Conservation (phyloP, 2,329 filamentous ascomycete genomes). For the Arthroderma sp. region DNA sequence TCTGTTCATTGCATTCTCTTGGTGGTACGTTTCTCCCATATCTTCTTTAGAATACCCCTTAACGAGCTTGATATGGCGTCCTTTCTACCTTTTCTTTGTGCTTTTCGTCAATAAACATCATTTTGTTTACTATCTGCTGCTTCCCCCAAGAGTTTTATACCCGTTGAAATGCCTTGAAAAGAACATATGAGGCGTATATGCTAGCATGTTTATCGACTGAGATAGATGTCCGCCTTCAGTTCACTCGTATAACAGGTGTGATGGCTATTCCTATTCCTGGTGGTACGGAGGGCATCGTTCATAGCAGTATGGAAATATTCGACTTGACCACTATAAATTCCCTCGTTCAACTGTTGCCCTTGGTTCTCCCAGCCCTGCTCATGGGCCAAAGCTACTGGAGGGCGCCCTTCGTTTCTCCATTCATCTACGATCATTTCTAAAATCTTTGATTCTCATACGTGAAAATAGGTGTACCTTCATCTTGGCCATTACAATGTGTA, state of each 20-base stretch:
- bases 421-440: neutral
- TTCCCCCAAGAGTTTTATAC: neutral
- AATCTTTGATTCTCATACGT: conserved; percentile 23
- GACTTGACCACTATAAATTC: no score
- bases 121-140: neutral
- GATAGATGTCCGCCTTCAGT: neutral
- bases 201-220: neutral
- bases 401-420: neutral
- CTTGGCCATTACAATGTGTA: conserved; percentile 36
- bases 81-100: conserved; percentile 8
- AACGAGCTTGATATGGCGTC: neutral
- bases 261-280: neutral
- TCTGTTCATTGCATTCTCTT: conserved; percentile 35
- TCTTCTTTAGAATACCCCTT: neutral
- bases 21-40: conserved; percentile 30
- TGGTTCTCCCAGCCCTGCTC: neutral
- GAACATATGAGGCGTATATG: neutral
- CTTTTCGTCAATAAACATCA: neutral
- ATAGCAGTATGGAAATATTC: neutral
- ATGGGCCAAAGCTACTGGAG: neutral
- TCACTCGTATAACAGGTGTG: neutral
- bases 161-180: neutral
- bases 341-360: neutral
- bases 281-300: neutral
- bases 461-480: conserved; percentile 35